Evolutionary conservation across 179 eudicot species (phyloP), one percentile per base, ranked within the genome.

Genomic region (Silene noctiflora): DNA sequence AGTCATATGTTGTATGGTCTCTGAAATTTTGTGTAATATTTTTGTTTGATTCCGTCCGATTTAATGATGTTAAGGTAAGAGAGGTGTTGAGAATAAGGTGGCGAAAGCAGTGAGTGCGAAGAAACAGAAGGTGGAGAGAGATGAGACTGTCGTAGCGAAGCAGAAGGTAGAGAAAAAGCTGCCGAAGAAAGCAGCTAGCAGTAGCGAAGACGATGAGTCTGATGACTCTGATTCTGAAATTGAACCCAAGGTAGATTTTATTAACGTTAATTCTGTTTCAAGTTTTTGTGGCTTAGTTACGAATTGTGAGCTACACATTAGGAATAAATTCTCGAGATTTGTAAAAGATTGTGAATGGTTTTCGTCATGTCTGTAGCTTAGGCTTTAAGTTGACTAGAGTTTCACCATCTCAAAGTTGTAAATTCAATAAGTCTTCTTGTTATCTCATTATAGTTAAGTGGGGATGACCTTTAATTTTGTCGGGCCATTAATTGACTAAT

Each of bases 61-160:
- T 75, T 58, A 46, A 63, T 35, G 13, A 5, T 77, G 19, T 25
- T 16, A 48, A 93, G 97, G 90, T 16, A 93, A 93, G 86, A 90
- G 98, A 74, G 87, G 72, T 21, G 85, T 90, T 6, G 95, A 89
- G 72, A 87, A 74, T 31, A 79, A 42, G 4, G 62, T 85, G 46
- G 90, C 83, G 86, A 91, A 86, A 84, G 80, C 64, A 0, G 82
- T 75, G 31, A 85, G 80, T n/a, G 84, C 83, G 0, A 85, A 85
- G 77, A 85, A 85, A 72, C 86, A 81, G 81, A 85, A 85, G 77
- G 27, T 85, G 24, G 81, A 78, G 77, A 76, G 48, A 42, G 82
- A 78, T 29, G 83, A 69, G 25, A 74, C 74, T 25, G 81, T 81
- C 3, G 60, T 55, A 9, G 86, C 81, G 9, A 79, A 83, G 79